A percentile compares a stretch with the other conserved stretches of the same genome.
Evolutionary conservation across 2,329 filamentous ascomycete genomes (phyloP).

Genomic region (Paramyrothecium roridum): DNA sequence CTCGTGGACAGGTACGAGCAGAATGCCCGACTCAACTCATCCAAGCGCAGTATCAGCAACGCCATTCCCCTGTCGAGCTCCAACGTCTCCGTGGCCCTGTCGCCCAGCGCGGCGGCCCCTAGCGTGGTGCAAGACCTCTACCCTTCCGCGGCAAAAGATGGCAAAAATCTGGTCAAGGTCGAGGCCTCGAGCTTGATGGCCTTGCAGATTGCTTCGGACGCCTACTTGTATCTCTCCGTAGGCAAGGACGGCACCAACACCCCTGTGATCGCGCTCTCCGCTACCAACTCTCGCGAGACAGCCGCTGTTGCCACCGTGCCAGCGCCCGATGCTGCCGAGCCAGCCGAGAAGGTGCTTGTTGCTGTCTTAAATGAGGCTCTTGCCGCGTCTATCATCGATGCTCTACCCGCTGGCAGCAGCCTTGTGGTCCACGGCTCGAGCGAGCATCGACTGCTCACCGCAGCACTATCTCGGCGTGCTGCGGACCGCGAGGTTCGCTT

Average conservation of each 20-base stretch:
- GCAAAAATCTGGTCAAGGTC: background rate
- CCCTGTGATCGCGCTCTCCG: background rate
- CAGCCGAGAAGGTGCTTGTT: background rate
- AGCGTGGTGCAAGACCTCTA: background rate
- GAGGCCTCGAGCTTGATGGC: conserved; percentile 4
- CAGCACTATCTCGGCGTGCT: conserved; percentile 2
- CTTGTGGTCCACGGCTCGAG: conserved; percentile 3
- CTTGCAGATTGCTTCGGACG: background rate
- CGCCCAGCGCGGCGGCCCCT: background rate
- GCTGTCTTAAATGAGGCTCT: conserved; percentile 4
- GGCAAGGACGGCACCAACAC: background rate
- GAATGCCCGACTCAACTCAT: conserved; percentile 6
- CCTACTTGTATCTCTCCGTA: conserved; percentile 2
- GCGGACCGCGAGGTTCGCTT: conserved; percentile 1
- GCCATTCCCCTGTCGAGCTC: background rate
- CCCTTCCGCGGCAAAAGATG: background rate
- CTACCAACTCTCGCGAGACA: background rate
- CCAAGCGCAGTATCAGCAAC: conserved; percentile 2
- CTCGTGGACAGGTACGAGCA: background rate
- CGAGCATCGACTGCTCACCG: conserved; percentile 3
- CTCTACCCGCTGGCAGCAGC: conserved; percentile 3
- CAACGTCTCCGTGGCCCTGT: background rate
- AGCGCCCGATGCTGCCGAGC: background rate
- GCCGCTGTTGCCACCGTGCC: background rate
- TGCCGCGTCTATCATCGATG: conserved; percentile 2